Percentiles rank a stretch among this genome's conserved stretches.
Evolutionary conservation across 345 rosid genomes (phyloP).

Genomic region (Combretum micranthum): DNA sequence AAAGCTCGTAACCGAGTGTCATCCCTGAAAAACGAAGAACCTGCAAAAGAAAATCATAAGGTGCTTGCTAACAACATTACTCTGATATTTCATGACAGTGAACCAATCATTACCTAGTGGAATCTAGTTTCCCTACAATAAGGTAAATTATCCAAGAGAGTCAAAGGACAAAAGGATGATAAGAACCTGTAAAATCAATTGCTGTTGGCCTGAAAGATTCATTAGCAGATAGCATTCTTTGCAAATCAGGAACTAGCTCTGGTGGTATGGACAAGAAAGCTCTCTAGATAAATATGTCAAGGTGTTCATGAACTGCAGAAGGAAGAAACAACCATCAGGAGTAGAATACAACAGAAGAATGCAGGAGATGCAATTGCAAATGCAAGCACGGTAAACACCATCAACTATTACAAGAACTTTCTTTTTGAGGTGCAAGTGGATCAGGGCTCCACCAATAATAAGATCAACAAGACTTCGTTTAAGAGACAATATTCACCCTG

Average conservation of each 20-base stretch:
- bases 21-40: conserved; percentile 77
- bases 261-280: conserved; percentile 77
- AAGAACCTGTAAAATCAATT: conserved; percentile 79
- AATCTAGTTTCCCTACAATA: no score
- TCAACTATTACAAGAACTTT: no score
- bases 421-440: no score
- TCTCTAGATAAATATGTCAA: conserved; percentile 84
- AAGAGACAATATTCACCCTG: no score
- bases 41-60: conserved; percentile 28
- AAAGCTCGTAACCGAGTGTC: conserved; percentile 98
- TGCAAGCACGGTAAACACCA: no score
- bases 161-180: conserved; percentile 1
- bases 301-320: conserved; percentile 80
- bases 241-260: conserved; percentile 82
- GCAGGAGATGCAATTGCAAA: not conserved
- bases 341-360: not conserved
- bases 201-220: conserved; percentile 89
- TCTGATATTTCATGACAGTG: no score
- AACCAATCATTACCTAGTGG: no score
- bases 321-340: conserved; percentile 9
- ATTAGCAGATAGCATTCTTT: conserved; percentile 81
- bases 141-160: not conserved
- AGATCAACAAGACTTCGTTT: no score
- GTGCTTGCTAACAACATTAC: not conserved
- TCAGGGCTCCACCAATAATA: no score